phyloP scores from a whole-genome alignment of 148 eudicot species.

The Heliosperma pusillum region DNA sequence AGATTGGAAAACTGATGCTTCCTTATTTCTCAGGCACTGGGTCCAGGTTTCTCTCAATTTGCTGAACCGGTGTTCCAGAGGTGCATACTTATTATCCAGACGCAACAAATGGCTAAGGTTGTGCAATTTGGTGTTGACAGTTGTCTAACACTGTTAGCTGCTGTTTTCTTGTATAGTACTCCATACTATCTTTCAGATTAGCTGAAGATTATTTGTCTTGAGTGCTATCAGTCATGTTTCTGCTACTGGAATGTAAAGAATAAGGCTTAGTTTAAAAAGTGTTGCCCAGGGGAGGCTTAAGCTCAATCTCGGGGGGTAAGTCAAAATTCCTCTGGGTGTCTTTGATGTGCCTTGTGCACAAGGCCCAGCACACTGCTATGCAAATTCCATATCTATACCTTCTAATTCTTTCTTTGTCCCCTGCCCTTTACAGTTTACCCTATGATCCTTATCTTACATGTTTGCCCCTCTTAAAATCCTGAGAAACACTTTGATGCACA shows the following conservation, averaged over 20 bases:
- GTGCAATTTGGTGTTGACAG: slow-evolving; percentile 1
- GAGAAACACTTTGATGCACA: not conserved
- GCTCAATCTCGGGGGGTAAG: not conserved
- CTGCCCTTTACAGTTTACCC: not conserved
- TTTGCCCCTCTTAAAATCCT: not conserved
- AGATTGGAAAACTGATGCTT: slow-evolving; percentile 23
- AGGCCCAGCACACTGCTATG: not conserved
- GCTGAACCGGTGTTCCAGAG: slow-evolving; percentile 95
- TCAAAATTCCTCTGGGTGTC: not conserved
- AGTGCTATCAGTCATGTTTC: not conserved
- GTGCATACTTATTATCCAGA: slow-evolving; percentile 87
- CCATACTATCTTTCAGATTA: not conserved
- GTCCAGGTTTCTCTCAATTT: slow-evolving; percentile 83
- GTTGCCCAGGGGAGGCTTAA: not conserved
- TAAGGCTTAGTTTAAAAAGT: not conserved
- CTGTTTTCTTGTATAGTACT: not conserved
- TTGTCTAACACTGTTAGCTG: not conserved
- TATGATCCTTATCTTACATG: not conserved
- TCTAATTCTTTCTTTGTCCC: not conserved
- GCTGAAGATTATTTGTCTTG: not conserved
- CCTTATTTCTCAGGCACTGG: slow-evolving; percentile 64
- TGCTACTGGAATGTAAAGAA: not conserved
- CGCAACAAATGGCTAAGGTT: slow-evolving; percentile 90
- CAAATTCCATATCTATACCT: not conserved
- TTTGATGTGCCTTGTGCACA: not conserved